Percentiles rank a stretch among this genome's conserved stretches.
These are phyloP conservation scores for Gymnopilus dilepis DNA, from an alignment of 768 basidiomycete genomes.

Conservation along the genomic window DNA sequence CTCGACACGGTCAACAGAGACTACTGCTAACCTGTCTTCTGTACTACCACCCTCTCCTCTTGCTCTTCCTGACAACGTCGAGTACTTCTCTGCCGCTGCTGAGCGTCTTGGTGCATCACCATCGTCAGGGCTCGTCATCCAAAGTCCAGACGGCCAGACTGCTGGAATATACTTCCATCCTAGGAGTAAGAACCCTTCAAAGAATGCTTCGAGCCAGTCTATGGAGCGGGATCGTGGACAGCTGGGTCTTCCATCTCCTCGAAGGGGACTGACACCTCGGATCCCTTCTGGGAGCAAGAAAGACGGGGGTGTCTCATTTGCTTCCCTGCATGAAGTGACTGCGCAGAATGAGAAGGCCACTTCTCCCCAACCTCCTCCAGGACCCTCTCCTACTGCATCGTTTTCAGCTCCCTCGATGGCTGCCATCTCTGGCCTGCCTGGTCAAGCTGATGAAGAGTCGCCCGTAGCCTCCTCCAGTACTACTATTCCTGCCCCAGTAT, in stretches of 20 bases:
- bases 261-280: slow-evolving; percentile 34
- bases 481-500: slow-evolving; percentile 16
- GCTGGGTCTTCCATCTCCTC: slow-evolving; percentile 31
- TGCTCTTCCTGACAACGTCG: slow-evolving; percentile 70
- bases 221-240: slow-evolving; percentile 57
- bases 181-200: slow-evolving; percentile 43
- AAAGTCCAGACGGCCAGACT: slow-evolving; percentile 91
- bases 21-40: slow-evolving; percentile 36
- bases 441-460: slow-evolving; percentile 11
- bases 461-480: slow-evolving; percentile 12
- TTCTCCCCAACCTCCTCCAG: neutral
- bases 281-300: slow-evolving; percentile 28
- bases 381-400: neutral
- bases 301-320: slow-evolving; percentile 29
- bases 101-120: slow-evolving; percentile 75
- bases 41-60: slow-evolving; percentile 68
- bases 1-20: slow-evolving; percentile 60
- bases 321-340: slow-evolving; percentile 38
- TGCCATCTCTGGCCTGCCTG: slow-evolving; percentile 4
- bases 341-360: neutral
- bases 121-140: slow-evolving; percentile 87
- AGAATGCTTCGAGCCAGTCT: slow-evolving; percentile 40
- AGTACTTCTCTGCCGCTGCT: slow-evolving; percentile 76
- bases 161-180: slow-evolving; percentile 98
- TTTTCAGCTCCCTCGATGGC: neutral